Base-by-base conservation (phyloP, 306 rosid species). In the Ormosia semicastrata region DNA sequence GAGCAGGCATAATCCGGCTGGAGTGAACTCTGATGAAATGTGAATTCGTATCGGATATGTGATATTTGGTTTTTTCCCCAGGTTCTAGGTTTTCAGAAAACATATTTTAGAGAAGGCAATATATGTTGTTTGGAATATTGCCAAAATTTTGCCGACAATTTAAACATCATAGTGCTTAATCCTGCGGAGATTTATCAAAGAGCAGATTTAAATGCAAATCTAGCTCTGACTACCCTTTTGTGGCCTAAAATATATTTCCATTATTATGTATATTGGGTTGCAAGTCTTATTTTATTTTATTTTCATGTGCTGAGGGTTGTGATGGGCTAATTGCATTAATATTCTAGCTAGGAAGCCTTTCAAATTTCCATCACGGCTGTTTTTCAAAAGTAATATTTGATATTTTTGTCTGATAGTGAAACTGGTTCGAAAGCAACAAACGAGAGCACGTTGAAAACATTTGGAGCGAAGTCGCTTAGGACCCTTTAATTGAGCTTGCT, bases 1-100 rank as follows among this genome's bases (percentile, higher is more conserved):
- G 85, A 83, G 67, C 82, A 47, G 2, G n/a, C 66, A 58, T 24
- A 24, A 24, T 47, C 71, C 6, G 57, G 33, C 11, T 57, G 41
- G 34, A 77, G 40, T 24, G 81, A 63, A 8, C 43, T 66, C 14
- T 11, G 2, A 8, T 64, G 8, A 37, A 30, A 5, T 9, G 10
- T 53, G 29, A n/a, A 53, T 6, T 53, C 0, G 9, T 9, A 9
- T 8, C 0, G 24, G 56, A 68, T 34, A 37, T 14, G 67, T 62
- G 17, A 18, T 14, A 5, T 63, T 13, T 24, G 10, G 15, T 43
- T 66, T 18, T 67, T 67, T 9, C 37, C 54, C 18, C 9, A 67
- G 10, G 56, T 12, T 43, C 10, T 10, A 18, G 43, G 18, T 17
- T 9, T 9, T 11, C 17, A 41, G 10, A 17, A 41, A 40, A 9